Conservation (phyloP, 768 basidiomycete genomes). For the Leccinum aurantiacum region DNA sequence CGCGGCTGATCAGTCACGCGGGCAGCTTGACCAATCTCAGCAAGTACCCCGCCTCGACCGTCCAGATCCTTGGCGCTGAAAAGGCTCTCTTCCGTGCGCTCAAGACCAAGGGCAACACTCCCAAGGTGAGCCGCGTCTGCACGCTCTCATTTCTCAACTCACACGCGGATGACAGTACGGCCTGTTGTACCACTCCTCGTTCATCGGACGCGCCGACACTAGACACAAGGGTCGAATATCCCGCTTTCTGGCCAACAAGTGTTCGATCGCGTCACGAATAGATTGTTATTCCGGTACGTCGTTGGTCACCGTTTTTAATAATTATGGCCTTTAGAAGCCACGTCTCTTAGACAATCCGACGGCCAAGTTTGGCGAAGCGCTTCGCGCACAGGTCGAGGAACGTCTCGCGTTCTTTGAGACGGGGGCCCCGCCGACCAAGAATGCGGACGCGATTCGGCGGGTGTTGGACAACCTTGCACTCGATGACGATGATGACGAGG, state of each 20-base stretch:
- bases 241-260: conserved; percentile 98
- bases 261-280: conserved; percentile 94
- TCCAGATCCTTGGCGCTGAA: conserved; percentile 97
- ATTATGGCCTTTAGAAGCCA: background rate
- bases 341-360: conserved; percentile 67
- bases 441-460: conserved; percentile 87
- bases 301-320: background rate
- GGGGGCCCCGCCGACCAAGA: conserved; percentile 86
- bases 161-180: conserved; percentile 71
- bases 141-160: background rate
- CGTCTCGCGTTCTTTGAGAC: conserved; percentile 93
- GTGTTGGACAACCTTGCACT: conserved; percentile 77
- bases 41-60: conserved; percentile 98
- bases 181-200: conserved; percentile 94
- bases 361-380: conserved; percentile 91
- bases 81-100: conserved; percentile 96
- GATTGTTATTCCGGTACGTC: conserved; percentile 85
- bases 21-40: conserved; percentile 94
- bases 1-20: conserved; percentile 91
- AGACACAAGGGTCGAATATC: conserved; percentile 98
- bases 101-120: conserved; percentile 98
- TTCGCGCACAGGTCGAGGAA: conserved; percentile 93
- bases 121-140: conserved; percentile 57
- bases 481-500: conserved; percentile 62
- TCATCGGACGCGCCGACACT: conserved; percentile 92